phyloP scores from a whole-genome alignment of 306 rosid genomes.

The Dalbergia cultrata region DNA sequence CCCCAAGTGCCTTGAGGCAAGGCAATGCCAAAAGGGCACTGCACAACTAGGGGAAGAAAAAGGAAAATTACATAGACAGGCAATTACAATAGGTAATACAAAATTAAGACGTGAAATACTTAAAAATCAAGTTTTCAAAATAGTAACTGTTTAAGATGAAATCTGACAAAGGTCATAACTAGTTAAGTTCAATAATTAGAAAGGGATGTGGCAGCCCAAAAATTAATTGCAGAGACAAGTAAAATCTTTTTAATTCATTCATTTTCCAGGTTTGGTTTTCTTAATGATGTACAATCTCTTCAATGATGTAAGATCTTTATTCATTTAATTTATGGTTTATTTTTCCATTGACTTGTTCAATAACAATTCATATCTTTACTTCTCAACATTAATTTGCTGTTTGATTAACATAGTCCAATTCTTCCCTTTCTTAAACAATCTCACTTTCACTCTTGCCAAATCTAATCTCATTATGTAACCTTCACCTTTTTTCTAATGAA shows the following conservation, averaged over 20 bases:
- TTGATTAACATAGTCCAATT: not conserved
- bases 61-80: not conserved
- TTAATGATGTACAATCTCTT: conserved; percentile 1
- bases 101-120: not conserved
- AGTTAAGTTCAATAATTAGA: conserved; percentile 4
- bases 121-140: not conserved
- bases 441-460: not conserved
- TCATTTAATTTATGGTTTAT: not conserved
- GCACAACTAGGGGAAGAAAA: not conserved
- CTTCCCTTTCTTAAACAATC: not conserved
- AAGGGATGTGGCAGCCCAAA: not conserved
- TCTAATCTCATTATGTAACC: conserved; percentile 3
- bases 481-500: conserved; percentile 12
- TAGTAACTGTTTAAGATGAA: not conserved
- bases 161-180: not conserved
- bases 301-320: too few relatives aligned
- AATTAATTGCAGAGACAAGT: not conserved
- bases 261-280: not conserved
- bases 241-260: not conserved
- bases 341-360: conserved; percentile 7
- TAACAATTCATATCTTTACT: not conserved
- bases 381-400: conserved; percentile 16
- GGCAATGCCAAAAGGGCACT: conserved; percentile 9
- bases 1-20: conserved; percentile 8
- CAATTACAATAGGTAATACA: not conserved